Conservation (phyloP, 2,329 filamentous ascomycete genomes). For the Phyllosticta citriasiana region DNA sequence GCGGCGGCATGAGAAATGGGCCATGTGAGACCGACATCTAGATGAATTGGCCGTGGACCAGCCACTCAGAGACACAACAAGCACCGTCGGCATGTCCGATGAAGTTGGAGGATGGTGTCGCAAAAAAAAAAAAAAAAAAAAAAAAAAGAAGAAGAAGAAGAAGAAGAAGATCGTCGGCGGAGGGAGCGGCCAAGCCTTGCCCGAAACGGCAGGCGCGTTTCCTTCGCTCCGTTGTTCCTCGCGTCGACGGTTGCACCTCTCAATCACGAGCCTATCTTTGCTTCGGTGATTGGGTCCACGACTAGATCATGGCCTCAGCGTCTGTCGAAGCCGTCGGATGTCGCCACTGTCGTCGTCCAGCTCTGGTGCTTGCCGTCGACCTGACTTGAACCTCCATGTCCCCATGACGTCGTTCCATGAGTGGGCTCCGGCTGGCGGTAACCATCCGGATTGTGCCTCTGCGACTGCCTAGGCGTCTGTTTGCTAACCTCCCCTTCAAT, state of each 20-base stretch:
- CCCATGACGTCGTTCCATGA: too few relatives aligned
- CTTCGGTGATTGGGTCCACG: constrained; percentile 1
- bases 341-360: background rate
- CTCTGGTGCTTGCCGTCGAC: background rate
- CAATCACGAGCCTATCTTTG: constrained; percentile 4
- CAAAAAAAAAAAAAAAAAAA: background rate
- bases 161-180: constrained; percentile 1
- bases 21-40: background rate
- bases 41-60: background rate
- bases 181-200: background rate
- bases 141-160: background rate
- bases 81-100: background rate
- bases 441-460: background rate
- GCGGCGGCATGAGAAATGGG: background rate
- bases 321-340: background rate
- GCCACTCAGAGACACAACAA: background rate
- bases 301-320: constrained; percentile 1
- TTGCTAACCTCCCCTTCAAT: background rate
- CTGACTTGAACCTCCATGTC: background rate
- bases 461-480: background rate
- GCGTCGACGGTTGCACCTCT: background rate
- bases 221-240: background rate
- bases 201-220: constrained; percentile 1
- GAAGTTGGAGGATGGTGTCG: background rate
- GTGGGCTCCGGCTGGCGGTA: too few relatives aligned